These are phyloP conservation scores for Epichloe uncinata DNA, from an alignment of 2,329 filamentous ascomycete species.

Conservation along the genomic window DNA sequence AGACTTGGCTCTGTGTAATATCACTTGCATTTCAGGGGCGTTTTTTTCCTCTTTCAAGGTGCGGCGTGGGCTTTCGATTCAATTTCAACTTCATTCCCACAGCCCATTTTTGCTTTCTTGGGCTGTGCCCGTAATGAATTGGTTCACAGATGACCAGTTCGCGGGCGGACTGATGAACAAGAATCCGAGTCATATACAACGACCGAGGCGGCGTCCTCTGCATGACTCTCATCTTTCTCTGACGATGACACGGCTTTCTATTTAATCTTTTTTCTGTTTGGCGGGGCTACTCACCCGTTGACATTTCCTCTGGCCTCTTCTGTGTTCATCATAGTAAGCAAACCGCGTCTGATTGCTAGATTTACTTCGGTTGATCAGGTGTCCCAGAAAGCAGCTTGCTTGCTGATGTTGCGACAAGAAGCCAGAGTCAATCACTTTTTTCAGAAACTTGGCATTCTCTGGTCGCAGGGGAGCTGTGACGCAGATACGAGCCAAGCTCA, in stretches of 20 bases:
- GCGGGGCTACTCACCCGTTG: too few species aligned
- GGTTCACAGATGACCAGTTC: slow-evolving; percentile 3
- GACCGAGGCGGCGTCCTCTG: slow-evolving; percentile 20
- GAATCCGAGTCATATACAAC: slow-evolving; percentile 18
- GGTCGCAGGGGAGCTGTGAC: neutral
- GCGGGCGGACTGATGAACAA: slow-evolving; percentile 4
- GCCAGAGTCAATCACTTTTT: neutral
- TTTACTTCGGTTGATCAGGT: neutral
- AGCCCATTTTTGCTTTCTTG: slow-evolving; percentile 3
- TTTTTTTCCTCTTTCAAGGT: slow-evolving; percentile 3
- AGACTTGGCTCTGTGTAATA: slow-evolving; percentile 68
- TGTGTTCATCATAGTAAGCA: too few species aligned
- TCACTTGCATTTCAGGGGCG: slow-evolving; percentile 16
- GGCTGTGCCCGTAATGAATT: slow-evolving; percentile 1
- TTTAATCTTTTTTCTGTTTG: slow-evolving; percentile 3
- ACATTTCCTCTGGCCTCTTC: neutral
- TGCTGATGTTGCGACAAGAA: neutral
- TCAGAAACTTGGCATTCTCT: neutral
- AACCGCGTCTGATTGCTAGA: neutral
- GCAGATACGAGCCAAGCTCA: neutral
- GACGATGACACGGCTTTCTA: slow-evolving; percentile 20
- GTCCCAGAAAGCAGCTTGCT: neutral
- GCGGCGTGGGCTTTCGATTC: neutral
- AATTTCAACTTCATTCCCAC: slow-evolving; percentile 1
- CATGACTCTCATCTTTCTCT: slow-evolving; percentile 12